These are phyloP conservation scores for Skeletonema tropicum DNA, from an alignment of 108 stramenopile species.

Conservation along the genomic window DNA sequence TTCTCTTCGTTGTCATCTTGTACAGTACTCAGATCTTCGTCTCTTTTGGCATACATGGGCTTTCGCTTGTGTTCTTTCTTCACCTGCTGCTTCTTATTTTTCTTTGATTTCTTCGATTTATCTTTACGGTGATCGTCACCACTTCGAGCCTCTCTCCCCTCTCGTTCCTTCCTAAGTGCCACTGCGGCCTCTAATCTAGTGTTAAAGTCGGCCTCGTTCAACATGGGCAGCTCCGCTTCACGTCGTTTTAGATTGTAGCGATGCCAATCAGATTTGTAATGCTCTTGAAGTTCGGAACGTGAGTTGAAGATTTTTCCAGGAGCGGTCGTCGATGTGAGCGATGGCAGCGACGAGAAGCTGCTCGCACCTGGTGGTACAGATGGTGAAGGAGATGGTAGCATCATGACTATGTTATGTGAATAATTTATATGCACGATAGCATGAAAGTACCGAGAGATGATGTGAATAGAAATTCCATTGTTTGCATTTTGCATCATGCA, in stretches of 20 bases:
- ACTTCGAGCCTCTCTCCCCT: constrained; percentile 43
- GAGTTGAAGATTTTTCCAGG: constrained; percentile 80
- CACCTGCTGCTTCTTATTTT: constrained; percentile 35
- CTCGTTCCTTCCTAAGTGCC: constrained; percentile 70
- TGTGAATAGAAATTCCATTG: too few relatives aligned
- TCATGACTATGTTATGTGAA: background rate
- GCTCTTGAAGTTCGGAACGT: constrained; percentile 74
- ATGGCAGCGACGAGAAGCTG: background rate
- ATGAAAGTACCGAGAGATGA: too few relatives aligned
- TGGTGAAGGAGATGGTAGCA: constrained; percentile 3
- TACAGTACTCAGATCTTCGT: background rate
- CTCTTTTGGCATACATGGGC: constrained; percentile 40
- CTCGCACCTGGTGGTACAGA: constrained; percentile 5
- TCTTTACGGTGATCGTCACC: constrained; percentile 74
- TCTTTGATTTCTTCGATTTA: constrained; percentile 29
- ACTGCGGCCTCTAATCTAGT: constrained; percentile 82
- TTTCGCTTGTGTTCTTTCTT: constrained; percentile 42
- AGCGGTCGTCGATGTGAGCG: constrained; percentile 82
- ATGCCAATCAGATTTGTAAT: constrained; percentile 97
- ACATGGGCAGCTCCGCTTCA: constrained; percentile 76
- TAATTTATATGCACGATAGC: too few relatives aligned
- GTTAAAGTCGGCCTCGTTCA: constrained; percentile 75
- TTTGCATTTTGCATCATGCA: too few relatives aligned
- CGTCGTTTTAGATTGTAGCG: constrained; percentile 96
- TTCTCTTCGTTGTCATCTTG: background rate